Evolutionary conservation across 1,139 yeast genomes (phyloP).

Genomic region (Nadsonia starkeyi-henricii): DNA sequence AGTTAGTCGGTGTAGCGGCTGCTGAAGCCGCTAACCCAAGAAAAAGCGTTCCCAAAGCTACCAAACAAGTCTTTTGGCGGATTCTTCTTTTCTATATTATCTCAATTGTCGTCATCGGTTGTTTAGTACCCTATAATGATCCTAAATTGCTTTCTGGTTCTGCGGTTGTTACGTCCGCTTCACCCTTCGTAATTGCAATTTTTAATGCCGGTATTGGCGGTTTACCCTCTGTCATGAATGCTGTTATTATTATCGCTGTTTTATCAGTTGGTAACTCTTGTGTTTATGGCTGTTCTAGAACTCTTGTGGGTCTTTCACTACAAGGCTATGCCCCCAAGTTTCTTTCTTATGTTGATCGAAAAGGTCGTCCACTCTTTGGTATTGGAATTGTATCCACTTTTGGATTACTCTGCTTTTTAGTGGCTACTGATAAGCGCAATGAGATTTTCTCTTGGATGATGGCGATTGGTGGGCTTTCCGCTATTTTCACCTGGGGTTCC

Average conservation of each 20-base stretch:
- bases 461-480: slow-evolving; percentile 71
- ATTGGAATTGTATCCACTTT: slow-evolving; percentile 39
- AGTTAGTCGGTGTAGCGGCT: slow-evolving; percentile 68
- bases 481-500: slow-evolving; percentile 71
- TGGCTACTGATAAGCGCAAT: slow-evolving; percentile 32
- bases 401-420: slow-evolving; percentile 57
- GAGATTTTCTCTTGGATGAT: slow-evolving; percentile 69
- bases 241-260: slow-evolving; percentile 55
- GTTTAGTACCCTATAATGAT: slow-evolving; percentile 51
- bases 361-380: slow-evolving; percentile 64
- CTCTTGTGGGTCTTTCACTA: slow-evolving; percentile 68
- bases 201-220: slow-evolving; percentile 43
- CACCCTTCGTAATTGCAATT: slow-evolving; percentile 66
- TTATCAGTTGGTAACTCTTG: slow-evolving; percentile 65
- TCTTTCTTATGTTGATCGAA: slow-evolving; percentile 58
- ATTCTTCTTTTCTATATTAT: slow-evolving; percentile 49
- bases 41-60: slow-evolving; percentile 44
- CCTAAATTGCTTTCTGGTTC: slow-evolving; percentile 29
- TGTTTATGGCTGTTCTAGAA: slow-evolving; percentile 67
- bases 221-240: slow-evolving; percentile 59
- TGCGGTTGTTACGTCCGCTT: slow-evolving; percentile 43
- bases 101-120: slow-evolving; percentile 45
- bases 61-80: no score
- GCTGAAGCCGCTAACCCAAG: slow-evolving; percentile 70
- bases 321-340: slow-evolving; percentile 69